Percentiles rank a stretch among this genome's conserved stretches.
These are phyloP conservation scores for Atalantia buxifolia DNA, from an alignment of 345 rosid genomes.

Conservation along the genomic window DNA sequence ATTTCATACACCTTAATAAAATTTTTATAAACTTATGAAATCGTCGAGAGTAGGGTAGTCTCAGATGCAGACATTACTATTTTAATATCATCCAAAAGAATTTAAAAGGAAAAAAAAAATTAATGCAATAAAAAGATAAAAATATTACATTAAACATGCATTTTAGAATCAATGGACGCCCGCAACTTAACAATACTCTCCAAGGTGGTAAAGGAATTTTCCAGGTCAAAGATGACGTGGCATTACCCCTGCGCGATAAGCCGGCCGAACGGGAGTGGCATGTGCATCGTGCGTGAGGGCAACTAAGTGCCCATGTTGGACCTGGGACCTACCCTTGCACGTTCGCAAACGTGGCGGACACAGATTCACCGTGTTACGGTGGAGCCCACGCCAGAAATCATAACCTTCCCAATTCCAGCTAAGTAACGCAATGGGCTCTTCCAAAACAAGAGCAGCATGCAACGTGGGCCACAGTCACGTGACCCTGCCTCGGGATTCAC, in stretches of 20 bases:
- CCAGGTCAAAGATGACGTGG: slow-evolving; percentile 6
- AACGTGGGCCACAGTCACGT: slow-evolving; percentile 41
- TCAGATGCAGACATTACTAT: too few relatives aligned
- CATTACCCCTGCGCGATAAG: slow-evolving; percentile 16
- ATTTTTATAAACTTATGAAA: too few relatives aligned
- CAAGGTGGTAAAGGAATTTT: not conserved
- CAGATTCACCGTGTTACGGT: slow-evolving; percentile 19
- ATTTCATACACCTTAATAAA: too few relatives aligned
- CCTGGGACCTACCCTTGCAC: slow-evolving; percentile 38
- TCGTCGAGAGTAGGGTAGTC: too few relatives aligned
- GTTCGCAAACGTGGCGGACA: slow-evolving; percentile 24
- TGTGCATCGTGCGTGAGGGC: slow-evolving; percentile 61
- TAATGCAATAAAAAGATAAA: too few relatives aligned
- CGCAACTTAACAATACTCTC: too few relatives aligned
- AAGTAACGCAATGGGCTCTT: not conserved
- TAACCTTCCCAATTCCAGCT: slow-evolving; percentile 31
- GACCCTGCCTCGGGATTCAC: slow-evolving; percentile 40
- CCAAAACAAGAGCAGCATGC: not conserved
- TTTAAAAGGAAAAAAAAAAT: too few relatives aligned
- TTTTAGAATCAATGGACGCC: too few relatives aligned
- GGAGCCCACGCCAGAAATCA: slow-evolving; percentile 32
- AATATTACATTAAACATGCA: too few relatives aligned
- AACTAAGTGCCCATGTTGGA: slow-evolving; percentile 40
- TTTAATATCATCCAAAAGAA: too few relatives aligned
- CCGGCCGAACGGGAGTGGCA: slow-evolving; percentile 34